Percentiles rank a stretch among this genome's conserved stretches.
phyloP scores from a whole-genome alignment of 1,284 basidiomycete genomes.

The Melanopsichium pennsylvanicum region DNA sequence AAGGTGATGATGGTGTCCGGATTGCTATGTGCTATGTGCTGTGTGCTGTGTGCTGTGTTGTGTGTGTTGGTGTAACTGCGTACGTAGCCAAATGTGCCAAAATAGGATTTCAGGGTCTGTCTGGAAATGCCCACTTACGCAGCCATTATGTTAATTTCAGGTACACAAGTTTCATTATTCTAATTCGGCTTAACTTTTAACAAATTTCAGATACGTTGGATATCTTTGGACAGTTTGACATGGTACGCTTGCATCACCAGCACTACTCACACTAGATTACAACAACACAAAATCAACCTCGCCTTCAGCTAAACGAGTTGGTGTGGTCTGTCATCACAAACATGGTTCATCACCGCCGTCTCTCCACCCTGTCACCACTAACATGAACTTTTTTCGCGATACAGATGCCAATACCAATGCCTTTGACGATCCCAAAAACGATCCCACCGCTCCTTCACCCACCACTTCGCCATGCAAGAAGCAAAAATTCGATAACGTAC shows the following conservation, averaged over 20 bases:
- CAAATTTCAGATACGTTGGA: background rate
- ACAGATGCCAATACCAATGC: constrained; percentile 37
- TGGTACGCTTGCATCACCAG: too few species aligned
- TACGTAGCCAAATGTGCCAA: too few species aligned
- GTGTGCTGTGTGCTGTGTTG: too few species aligned
- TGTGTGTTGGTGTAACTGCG: too few species aligned
- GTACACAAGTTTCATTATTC: background rate
- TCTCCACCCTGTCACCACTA: background rate
- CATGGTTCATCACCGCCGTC: background rate
- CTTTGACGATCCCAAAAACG: constrained; percentile 42
- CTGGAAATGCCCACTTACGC: constrained; percentile 2
- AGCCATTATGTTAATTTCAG: too few species aligned
- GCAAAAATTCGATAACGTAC: constrained; percentile 15
- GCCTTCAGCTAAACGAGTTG: background rate
- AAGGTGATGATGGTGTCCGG: too few species aligned
- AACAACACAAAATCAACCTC: too few species aligned
- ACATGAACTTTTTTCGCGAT: constrained; percentile 48
- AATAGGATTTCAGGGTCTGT: constrained; percentile 19
- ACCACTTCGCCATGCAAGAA: constrained; percentile 38
- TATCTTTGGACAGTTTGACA: background rate
- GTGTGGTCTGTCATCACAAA: background rate
- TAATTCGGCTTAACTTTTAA: background rate
- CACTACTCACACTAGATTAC: too few species aligned
- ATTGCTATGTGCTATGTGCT: too few species aligned
- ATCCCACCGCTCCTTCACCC: constrained; percentile 36